These are phyloP conservation scores for Chrysophaeum taylorii DNA, from an alignment of 352 stramenopile genomes.

Conservation along the genomic window DNA sequence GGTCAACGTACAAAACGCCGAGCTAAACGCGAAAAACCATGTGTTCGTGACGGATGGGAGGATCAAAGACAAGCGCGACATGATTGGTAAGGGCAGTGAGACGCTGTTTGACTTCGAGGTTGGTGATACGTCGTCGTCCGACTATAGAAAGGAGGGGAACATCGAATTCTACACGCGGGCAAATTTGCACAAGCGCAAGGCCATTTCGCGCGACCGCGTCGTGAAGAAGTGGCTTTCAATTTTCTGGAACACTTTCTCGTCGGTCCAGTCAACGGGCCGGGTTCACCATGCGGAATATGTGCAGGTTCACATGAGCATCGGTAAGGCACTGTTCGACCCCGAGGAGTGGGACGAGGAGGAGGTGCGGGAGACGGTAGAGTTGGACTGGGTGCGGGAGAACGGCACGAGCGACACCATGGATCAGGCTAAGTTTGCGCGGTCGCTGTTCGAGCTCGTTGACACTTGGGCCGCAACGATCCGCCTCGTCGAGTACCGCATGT, in stretches of 20 bases:
- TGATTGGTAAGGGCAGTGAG: not conserved
- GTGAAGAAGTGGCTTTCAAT: not conserved
- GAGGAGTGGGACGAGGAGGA: slow-evolving; percentile 2
- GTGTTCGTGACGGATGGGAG: not conserved
- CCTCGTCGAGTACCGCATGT: slow-evolving; percentile 6
- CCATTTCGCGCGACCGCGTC: not conserved
- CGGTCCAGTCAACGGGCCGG: not conserved
- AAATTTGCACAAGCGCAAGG: not conserved
- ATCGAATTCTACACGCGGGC: not conserved
- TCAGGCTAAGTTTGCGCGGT: not conserved
- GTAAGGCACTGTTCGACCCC: not conserved
- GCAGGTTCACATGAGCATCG: not conserved
- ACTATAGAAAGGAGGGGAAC: not conserved
- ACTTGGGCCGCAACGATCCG: not conserved
- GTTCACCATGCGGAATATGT: not conserved
- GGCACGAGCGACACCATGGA: not conserved
- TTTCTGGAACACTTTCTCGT: not conserved
- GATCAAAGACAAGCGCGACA: not conserved
- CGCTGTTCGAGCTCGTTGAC: not conserved
- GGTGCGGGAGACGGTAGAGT: not conserved
- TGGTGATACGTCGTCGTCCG: not conserved
- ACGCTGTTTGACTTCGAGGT: not conserved
- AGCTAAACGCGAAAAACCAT: not conserved
- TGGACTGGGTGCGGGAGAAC: not conserved
- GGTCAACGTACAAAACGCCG: not conserved